Base-by-base conservation (phyloP, 2,329 filamentous ascomycete genomes). In the Penicillium sp. region DNA sequence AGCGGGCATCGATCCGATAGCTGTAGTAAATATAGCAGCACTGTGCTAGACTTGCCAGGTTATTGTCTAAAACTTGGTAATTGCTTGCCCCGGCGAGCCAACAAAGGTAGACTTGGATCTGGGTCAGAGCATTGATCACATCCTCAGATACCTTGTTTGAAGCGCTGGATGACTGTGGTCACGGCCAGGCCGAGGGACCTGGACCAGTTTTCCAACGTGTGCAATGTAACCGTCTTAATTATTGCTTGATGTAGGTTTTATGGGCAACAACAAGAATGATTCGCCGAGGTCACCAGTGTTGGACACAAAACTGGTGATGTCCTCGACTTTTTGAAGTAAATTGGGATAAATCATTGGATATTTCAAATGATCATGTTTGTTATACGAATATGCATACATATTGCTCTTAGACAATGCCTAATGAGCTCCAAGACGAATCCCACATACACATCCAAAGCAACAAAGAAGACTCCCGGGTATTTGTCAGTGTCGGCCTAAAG, bases 401-500 rank as follows among this genome's bases (percentile, higher is more conserved):
- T 31, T 43, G 7, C 7, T 19, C 16, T 19, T 33, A 16, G 5
- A 50, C 9, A 21, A 33, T 29, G 16, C 45, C 33, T 13, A 5
- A 41, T 27, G 39, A 21, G 29, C 11, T 45, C 29, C 21, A 51
- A 34, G 5, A 44, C 13, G 8, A 52, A 31, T 41, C 9, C 33
- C 19, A 33, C 25, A 23, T 45, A 45, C 7, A 46, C 45, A 36
- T 23, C 23, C 39, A 51, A 44, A 44, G 16, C 29, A 44, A 36
- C 7, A 34, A 40, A 41, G 4, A 52, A 34, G n/a, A n/a, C 52
- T 38, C 10, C 31, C 21, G 49, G 54, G 54, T 53, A 57, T 53
- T 53, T 21, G 45, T 43, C 29, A 13, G 23, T 23, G 23, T 23
- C 11, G 23, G 25, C 45, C 21, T 36, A 8, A 25, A 36, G 19